These are phyloP conservation scores for Fusarium napiforme DNA, from an alignment of 2,329 filamentous ascomycete species.

Conservation along the genomic window DNA sequence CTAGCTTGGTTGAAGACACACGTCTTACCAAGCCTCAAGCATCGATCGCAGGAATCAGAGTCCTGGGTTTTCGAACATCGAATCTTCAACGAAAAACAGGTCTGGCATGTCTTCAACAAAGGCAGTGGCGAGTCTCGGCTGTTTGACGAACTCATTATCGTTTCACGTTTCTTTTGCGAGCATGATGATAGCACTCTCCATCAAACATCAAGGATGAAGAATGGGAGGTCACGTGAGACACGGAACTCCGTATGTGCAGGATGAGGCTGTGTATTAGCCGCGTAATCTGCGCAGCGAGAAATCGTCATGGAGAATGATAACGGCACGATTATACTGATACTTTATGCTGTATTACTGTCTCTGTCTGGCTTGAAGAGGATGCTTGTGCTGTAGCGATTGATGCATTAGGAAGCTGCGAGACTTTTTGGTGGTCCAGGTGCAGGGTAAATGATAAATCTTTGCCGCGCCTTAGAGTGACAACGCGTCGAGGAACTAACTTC, in stretches of 20 bases:
- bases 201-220: neutral
- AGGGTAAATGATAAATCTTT: no score
- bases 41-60: slow-evolving; percentile 47
- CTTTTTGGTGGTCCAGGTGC: neutral
- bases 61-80: slow-evolving; percentile 47
- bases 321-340: neutral
- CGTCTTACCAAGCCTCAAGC: slow-evolving; percentile 46
- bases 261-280: slow-evolving; percentile 11
- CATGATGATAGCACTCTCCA: neutral
- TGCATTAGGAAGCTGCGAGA: neutral
- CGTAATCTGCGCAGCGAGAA: neutral
- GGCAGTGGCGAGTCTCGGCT: neutral
- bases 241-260: slow-evolving; percentile 1
- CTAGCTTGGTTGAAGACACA: slow-evolving; percentile 47
- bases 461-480: neutral
- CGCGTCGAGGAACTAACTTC: neutral
- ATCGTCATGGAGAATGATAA: neutral
- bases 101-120: slow-evolving; percentile 46
- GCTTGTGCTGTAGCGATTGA: neutral
- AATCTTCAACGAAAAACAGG: slow-evolving; percentile 48
- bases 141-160: slow-evolving; percentile 13
- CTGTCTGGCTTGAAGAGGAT: rapidly evolving
- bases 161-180: neutral
- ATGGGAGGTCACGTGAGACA: neutral
- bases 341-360: rapidly evolving